Evolutionary conservation across 345 rosid species (phyloP).

Genomic region (Sisymbrium irio): DNA sequence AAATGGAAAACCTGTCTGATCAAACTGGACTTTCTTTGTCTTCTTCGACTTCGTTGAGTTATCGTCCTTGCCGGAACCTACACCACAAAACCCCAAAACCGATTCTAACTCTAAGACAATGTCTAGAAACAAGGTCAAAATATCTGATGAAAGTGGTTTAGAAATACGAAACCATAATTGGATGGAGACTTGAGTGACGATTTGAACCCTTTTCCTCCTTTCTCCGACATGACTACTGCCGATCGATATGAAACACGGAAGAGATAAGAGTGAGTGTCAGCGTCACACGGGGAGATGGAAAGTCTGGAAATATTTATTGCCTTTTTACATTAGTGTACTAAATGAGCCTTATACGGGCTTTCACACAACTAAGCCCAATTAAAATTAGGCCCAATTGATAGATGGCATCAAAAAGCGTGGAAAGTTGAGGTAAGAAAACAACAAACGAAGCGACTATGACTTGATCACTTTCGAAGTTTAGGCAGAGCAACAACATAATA

Average conservation of each 20-base stretch:
- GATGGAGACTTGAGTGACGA: conserved; percentile 44
- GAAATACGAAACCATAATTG: conserved; percentile 29
- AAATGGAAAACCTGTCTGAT: conserved; percentile 42
- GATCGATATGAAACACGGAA: not conserved
- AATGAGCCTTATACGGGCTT: conserved; percentile 12
- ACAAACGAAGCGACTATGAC: not conserved
- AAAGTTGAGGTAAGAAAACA: not conserved
- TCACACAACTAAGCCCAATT: not conserved
- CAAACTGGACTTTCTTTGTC: conserved; percentile 56
- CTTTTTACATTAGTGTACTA: not conserved
- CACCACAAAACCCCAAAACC: conserved; percentile 1
- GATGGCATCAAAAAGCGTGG: not conserved
- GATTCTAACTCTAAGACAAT: conserved; percentile 6
- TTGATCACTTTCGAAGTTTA: not conserved
- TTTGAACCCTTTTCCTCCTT: conserved; percentile 72
- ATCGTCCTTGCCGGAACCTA: conserved; percentile 54
- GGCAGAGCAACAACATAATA: conserved; percentile 21
- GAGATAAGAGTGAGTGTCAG: not conserved
- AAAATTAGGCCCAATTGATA: not conserved
- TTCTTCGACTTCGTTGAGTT: conserved; percentile 41
- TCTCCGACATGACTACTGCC: conserved; percentile 47
- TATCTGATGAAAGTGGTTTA: not conserved
- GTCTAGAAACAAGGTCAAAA: not conserved
- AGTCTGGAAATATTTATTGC: not conserved
- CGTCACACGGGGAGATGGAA: not conserved